phyloP scores from a whole-genome alignment of 306 rosid species.

The Prunus mongolica region DNA sequence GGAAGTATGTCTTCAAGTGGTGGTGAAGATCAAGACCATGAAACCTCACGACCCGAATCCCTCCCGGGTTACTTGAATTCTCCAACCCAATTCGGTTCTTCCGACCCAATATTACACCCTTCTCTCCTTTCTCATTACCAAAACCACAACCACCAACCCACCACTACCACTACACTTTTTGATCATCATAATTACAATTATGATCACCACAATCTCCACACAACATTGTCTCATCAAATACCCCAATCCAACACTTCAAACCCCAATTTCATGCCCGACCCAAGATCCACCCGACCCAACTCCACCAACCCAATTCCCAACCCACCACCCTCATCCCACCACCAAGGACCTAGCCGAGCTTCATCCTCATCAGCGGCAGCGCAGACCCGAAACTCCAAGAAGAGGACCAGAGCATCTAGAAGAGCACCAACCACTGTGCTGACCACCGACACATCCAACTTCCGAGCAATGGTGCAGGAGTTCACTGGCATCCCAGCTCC shows the following conservation, averaged over 20 bases:
- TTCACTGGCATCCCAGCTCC: constrained; percentile 94
- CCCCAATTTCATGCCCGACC: constrained; percentile 39
- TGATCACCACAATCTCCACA: constrained; percentile 24
- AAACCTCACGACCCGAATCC: constrained; percentile 40
- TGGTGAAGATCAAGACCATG: constrained; percentile 66
- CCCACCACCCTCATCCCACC: background rate
- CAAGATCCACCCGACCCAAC: constrained; percentile 17
- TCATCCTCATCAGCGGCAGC: background rate
- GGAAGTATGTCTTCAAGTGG: constrained; percentile 91
- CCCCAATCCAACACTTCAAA: constrained; percentile 29
- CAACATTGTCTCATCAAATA: constrained; percentile 29
- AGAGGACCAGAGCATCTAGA: constrained; percentile 80
- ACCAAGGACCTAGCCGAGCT: background rate
- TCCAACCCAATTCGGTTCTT: constrained; percentile 22
- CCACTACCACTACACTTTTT: constrained; percentile 12
- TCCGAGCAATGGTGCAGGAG: constrained; percentile 97
- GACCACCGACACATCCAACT: constrained; percentile 85
- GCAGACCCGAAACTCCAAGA: constrained; percentile 55
- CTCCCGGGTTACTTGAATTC: constrained; percentile 38
- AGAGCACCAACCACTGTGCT: constrained; percentile 90
- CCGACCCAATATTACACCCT: constrained; percentile 22
- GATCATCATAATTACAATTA: constrained; percentile 18
- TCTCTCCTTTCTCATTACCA: constrained; percentile 32
- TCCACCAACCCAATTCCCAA: constrained; percentile 4
- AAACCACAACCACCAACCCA: constrained; percentile 19